These are phyloP conservation scores for Sporothrix pseudoabietina DNA, from an alignment of 2,329 filamentous ascomycete genomes.

Conservation along the genomic window DNA sequence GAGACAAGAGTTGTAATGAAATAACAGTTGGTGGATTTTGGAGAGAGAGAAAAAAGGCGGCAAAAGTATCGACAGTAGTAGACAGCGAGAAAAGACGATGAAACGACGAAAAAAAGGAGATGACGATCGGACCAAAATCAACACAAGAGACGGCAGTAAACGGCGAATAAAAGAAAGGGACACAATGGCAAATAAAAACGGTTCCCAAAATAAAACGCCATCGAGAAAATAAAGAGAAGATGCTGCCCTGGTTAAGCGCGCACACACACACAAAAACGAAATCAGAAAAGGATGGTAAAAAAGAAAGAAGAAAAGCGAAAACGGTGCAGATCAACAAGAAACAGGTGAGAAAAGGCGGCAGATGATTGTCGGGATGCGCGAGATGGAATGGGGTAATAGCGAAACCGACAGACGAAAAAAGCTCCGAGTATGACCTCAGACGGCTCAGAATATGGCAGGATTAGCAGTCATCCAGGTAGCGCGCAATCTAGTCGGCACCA, in stretches of 20 bases:
- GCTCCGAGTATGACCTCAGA: too few species aligned
- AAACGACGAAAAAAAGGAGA: neutral
- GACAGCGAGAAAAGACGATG: neutral
- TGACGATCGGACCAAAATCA: neutral
- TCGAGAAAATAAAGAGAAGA: conserved; percentile 5
- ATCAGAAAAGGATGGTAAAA: neutral
- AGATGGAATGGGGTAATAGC: neutral
- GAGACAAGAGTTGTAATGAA: neutral
- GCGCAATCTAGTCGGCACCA: conserved; percentile 32
- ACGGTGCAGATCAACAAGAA: neutral
- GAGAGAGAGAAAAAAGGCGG: neutral
- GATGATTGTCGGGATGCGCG: neutral
- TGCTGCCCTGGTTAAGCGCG: conserved; percentile 27
- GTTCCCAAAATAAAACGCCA: conserved; percentile 27
- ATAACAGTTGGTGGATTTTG: conserved; percentile 18
- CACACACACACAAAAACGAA: neutral
- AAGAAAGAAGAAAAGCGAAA: neutral
- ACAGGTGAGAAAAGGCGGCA: neutral
- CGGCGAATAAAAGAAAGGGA: neutral
- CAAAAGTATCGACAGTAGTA: conserved; percentile 6
- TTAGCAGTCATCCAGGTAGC: neutral
- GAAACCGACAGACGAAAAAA: too few species aligned
- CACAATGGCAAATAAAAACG: neutral
- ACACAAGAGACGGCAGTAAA: neutral
- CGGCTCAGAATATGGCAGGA: neutral